Evolutionary conservation across 2,329 filamentous ascomycete genomes (phyloP), one percentile per base, ranked within the genome.

Genomic region (Xylariales sp.): DNA sequence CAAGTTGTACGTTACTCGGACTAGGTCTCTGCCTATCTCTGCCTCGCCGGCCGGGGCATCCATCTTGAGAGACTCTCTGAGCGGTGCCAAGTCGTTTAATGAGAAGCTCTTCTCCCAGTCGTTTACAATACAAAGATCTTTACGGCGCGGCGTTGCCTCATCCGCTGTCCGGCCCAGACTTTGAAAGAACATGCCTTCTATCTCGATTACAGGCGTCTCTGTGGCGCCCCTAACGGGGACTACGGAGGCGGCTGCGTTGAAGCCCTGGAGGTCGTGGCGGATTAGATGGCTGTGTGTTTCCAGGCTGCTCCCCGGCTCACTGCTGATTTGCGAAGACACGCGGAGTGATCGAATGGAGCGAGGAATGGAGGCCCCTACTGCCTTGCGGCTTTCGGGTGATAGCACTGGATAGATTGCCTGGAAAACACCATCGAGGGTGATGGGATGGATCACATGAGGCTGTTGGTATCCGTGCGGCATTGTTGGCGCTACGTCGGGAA

Each of bases 371-470:
- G 64, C 59, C n/a, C 64, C 70, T 5, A 68, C 68, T 14, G 52
- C 18, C 16, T 62, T 56, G 18, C 45, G 57, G n/a, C 23, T 39
- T 12, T 62, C 57, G 9, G 34, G 52, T 10, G 68, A 64, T 6
- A 74, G 28, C 3, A 64, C 36, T 5, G 64, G 30, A 32, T 69
- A 75, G 5, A 63, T 41, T 1, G 70, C 58, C 12, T 65, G 46
- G 9, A 74, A 60, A 16, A 74, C 50, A 2, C 70, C 64, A 50
- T 76, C 75, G 4, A 76, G 69, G 14, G 75, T 76, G 16, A 64
- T 75, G 0, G 75, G 75, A 50, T 76, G 75, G n/a, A 76, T 41
- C 5, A 75, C 60, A 56, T 59, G 54, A 1, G 30, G 7, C 23
- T 61, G 45, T n/a, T 55, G 41, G 16, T 63, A 59, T 10, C 14